Base-by-base conservation (phyloP, 352 stramenopile genomes). In the Phytophthora capsici region DNA sequence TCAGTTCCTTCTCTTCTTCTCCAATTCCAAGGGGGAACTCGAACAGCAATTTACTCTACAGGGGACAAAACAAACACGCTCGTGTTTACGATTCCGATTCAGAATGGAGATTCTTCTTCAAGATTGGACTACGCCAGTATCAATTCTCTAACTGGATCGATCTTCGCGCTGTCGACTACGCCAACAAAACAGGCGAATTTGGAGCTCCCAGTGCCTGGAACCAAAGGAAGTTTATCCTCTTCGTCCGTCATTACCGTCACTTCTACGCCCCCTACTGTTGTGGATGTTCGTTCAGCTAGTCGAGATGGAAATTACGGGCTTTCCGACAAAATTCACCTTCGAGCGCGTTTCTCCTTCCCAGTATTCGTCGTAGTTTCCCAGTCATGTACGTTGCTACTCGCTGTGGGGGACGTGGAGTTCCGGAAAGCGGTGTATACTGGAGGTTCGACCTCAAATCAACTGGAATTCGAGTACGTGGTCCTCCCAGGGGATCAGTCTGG, bases 381-480 rank as follows among this genome's bases (percentile, higher is more conserved):
- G 19, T 62, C 52, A 1, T 89, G 86, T 25, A 26, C 45, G 0
- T 45, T 94, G 2, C 80, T 77, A 26, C 66, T 90, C 8, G 73
- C 70, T 5, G 46, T 87, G 3, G 78, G 79, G 2, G 73, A 74
- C 14, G 64, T 57, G 6, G 62, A 68, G n/a, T 52, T 67, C 16
- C 49, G 73, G 9, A 57, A 58, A 25, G 86, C 88, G 0, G 23
- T 26, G 1, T 92, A 89, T 36, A 36, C 67, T 19, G 80, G 86
- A 6, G 86, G 86, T 3, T 86, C 76, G 1, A 73, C 65, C 0
- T 85, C 84, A 0, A 58, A 60, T 6, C 38, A 58, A 8, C 60
- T 94, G 0, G 60, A 78, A 7, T 96, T 96, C 50, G 50, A 62
- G 17, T 94, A 92, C 55, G 69, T 37, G 1, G 67, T 96, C 1